A percentile compares a stretch with the other conserved stretches of the same genome.
These are phyloP conservation scores for Phytopythium boreale DNA, from an alignment of 352 stramenopile genomes.

Conservation along the genomic window DNA sequence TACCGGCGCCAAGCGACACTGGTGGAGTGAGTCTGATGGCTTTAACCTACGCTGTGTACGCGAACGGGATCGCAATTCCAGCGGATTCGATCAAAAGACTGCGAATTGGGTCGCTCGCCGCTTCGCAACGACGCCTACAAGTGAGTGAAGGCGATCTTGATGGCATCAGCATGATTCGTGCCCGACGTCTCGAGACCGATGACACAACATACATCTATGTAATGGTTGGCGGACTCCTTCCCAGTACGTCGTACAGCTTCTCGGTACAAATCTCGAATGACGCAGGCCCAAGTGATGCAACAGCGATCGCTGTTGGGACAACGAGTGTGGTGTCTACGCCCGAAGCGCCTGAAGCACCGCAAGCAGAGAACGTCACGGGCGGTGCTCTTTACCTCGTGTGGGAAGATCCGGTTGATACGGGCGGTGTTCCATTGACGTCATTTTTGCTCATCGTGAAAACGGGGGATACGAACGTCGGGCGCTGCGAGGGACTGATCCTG, in stretches of 20 bases:
- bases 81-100: conserved; percentile 12
- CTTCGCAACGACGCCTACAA: neutral
- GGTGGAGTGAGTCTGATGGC: conserved; percentile 27
- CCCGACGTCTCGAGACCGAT: conserved; percentile 6
- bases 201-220: neutral
- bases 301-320: neutral
- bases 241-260: conserved; percentile 35
- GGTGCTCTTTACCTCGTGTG: conserved; percentile 39
- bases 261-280: conserved; percentile 31
- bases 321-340: conserved; percentile 26
- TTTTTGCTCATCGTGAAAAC: conserved; percentile 31
- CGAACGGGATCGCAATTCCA: conserved; percentile 31
- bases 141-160: neutral
- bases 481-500: conserved; percentile 41
- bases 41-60: conserved; percentile 40
- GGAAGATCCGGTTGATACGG: conserved; percentile 47
- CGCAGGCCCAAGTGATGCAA: conserved; percentile 24
- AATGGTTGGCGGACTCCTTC: neutral
- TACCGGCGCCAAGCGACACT: conserved; percentile 35
- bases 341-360: conserved; percentile 23
- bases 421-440: conserved; percentile 38
- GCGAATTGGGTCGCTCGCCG: neutral
- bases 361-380: conserved; percentile 21
- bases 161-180: no score
- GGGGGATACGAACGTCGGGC: conserved; percentile 15